Conservation (phyloP, 257 asterid genomes). For the Fraxinus americana region DNA sequence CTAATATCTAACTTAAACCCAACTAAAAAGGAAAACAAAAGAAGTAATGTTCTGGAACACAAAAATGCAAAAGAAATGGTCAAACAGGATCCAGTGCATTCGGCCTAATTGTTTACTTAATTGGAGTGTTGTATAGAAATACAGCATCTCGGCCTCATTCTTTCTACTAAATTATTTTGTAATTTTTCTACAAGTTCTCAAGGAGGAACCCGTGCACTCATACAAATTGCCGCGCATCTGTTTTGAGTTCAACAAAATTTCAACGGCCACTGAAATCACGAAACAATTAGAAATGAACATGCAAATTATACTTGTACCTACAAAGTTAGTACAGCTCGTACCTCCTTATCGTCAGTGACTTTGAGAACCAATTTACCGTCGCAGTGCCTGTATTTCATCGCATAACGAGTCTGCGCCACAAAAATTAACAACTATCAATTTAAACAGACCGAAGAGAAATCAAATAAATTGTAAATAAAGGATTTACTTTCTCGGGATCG, state of each 20-base stretch:
- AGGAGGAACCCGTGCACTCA: background rate
- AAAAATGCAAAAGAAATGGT: background rate
- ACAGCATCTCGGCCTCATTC: background rate
- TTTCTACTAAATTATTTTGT: background rate
- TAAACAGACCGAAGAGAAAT: background rate
- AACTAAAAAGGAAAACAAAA: background rate
- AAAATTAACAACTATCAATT: slow-evolving; percentile 9
- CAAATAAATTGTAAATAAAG: background rate
- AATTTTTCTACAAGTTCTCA: background rate
- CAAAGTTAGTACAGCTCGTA: slow-evolving; percentile 15
- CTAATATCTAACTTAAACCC: background rate
- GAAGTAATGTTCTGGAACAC: background rate
- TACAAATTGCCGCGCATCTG: background rate
- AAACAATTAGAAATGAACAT: background rate
- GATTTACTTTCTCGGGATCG: slow-evolving; percentile 68
- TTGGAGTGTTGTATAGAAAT: background rate
- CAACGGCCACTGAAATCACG: background rate
- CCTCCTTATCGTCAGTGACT: slow-evolving; percentile 87
- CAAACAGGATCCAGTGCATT: no score
- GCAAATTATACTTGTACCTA: background rate
- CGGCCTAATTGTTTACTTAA: background rate
- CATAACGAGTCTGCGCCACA: slow-evolving; percentile 68
- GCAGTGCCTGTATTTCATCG: slow-evolving; percentile 83
- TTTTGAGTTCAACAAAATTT: background rate
- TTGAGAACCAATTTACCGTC: slow-evolving; percentile 94